Evolutionary conservation across 2,329 filamentous ascomycete genomes (phyloP).

Genomic region (Stagonosporopsis cucurbitacearum): DNA sequence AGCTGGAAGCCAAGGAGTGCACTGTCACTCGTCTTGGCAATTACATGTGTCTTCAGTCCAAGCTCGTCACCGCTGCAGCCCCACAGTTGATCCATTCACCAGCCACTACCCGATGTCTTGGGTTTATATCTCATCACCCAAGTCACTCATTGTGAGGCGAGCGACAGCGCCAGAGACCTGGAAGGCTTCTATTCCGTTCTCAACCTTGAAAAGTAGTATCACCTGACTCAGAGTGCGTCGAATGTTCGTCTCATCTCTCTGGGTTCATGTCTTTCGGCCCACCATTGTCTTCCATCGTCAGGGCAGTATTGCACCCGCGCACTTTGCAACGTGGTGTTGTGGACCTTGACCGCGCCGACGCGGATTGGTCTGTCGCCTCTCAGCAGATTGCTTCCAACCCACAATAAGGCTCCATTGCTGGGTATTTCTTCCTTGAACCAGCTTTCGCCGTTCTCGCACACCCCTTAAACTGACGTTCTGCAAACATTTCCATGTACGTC

Average conservation of each 20-base stretch:
- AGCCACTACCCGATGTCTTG: not conserved
- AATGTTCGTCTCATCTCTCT: not conserved
- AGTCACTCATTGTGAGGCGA: not conserved
- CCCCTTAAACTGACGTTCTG: not conserved
- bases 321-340: conserved; percentile 1
- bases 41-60: not conserved
- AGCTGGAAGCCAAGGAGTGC: not conserved
- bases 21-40: not conserved
- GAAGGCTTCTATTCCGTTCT: not conserved
- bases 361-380: not conserved
- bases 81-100: not conserved
- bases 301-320: not conserved
- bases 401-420: not conserved
- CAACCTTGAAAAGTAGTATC: not conserved
- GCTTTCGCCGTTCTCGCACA: no score
- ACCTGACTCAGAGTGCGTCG: not conserved
- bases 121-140: not conserved
- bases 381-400: not conserved
- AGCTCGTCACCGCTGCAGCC: not conserved
- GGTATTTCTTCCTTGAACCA: not conserved
- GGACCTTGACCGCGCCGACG: not conserved
- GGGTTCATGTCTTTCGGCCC: conserved; percentile 5
- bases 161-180: not conserved
- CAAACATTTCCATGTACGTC: not conserved
- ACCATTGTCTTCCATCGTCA: not conserved